Conservation (phyloP, 1,284 basidiomycete species). For the Cryptococcus sp. region DNA sequence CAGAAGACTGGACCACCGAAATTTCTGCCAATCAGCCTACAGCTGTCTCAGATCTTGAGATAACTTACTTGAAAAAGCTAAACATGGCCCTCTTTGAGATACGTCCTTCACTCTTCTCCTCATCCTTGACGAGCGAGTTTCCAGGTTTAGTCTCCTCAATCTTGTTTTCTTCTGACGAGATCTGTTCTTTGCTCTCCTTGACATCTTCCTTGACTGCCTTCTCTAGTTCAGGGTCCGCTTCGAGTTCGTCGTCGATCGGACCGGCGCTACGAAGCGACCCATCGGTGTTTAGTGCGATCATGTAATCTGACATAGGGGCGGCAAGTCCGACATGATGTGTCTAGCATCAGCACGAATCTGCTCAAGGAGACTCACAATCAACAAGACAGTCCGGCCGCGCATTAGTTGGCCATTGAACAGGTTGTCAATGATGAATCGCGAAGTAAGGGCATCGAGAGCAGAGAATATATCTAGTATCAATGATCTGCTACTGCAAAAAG, state of each 20-base stretch:
- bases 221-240: slow-evolving; percentile 24
- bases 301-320: slow-evolving; percentile 60
- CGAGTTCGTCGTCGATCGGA: slow-evolving; percentile 27
- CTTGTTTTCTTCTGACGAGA: slow-evolving; percentile 37
- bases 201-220: slow-evolving; percentile 45
- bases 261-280: slow-evolving; percentile 46
- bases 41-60: neutral
- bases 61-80: slow-evolving; percentile 37
- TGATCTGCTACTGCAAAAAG: neutral
- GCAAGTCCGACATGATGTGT: slow-evolving; percentile 69
- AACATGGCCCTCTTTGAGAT: slow-evolving; percentile 50
- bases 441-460: slow-evolving; percentile 58
- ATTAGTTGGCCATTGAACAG: slow-evolving; percentile 67
- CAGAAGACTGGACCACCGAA: slow-evolving; percentile 51
- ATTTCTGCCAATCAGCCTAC: slow-evolving; percentile 15
- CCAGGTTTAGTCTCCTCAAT: slow-evolving; percentile 34
- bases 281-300: slow-evolving; percentile 58
- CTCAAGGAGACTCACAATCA: slow-evolving; percentile 57
- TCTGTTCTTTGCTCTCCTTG: slow-evolving; percentile 41
- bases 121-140: slow-evolving; percentile 54
- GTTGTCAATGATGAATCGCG: slow-evolving; percentile 70
- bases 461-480: slow-evolving; percentile 55
- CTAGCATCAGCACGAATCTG: slow-evolving; percentile 12
- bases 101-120: slow-evolving; percentile 59
- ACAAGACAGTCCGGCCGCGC: slow-evolving; percentile 62